Evolutionary conservation across 75 land plant genomes (phyloP).

Genomic region (Pinus tabuliformis): DNA sequence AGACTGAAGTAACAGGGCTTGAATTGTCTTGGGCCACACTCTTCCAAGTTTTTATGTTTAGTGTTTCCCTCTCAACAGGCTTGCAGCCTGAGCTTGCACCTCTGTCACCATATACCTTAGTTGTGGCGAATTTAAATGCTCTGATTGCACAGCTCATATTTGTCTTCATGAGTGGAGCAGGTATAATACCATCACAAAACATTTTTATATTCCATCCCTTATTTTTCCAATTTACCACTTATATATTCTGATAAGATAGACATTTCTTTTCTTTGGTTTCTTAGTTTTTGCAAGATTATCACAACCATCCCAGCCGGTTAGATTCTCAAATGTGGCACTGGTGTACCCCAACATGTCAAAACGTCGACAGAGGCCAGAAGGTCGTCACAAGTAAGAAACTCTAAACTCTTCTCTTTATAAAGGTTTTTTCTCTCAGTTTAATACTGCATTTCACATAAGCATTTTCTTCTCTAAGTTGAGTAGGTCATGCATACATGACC

Average conservation of each 20-base stretch:
- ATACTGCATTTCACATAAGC: constrained; percentile 3
- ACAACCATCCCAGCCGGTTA: constrained; percentile 39
- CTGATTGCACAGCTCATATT: constrained; percentile 33
- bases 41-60: constrained; percentile 43
- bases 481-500: too few relatives aligned
- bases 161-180: constrained; percentile 53
- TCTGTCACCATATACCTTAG: constrained; percentile 37
- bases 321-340: constrained; percentile 40
- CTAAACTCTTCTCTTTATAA: not conserved
- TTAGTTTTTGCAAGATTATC: constrained; percentile 53
- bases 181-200: constrained; percentile 6
- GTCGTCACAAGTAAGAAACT: constrained; percentile 16
- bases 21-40: constrained; percentile 29
- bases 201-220: not conserved
- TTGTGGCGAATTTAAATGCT: constrained; percentile 47
- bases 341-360: constrained; percentile 17
- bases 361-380: constrained; percentile 10
- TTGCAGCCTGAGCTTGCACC: constrained; percentile 47
- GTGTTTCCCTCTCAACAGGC: constrained; percentile 43
- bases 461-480: constrained; percentile 9
- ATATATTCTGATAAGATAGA: not conserved
- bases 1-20: constrained; percentile 14
- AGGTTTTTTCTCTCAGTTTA: not conserved
- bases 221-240: not conserved
- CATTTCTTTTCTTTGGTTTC: not conserved